A percentile compares a stretch with the other conserved stretches of the same genome.
phyloP scores from a whole-genome alignment of 192 early-diverging fungal genomes.

The Coemansia sp. region DNA sequence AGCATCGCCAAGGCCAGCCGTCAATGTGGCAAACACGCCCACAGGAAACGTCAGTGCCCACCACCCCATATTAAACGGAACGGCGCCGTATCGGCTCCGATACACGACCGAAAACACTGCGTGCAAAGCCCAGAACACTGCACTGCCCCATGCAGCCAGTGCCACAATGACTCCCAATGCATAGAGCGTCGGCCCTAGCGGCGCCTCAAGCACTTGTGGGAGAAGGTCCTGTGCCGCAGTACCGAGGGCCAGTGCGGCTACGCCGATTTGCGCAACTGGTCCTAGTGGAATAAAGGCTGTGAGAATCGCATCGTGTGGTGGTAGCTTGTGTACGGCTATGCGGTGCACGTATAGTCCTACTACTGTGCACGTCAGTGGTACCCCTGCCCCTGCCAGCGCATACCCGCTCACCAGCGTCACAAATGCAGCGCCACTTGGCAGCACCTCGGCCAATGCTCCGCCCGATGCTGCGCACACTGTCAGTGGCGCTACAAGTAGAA shows the following conservation, averaged over 20 bases:
- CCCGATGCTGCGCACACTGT: conserved; percentile 43
- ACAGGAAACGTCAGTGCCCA: conserved; percentile 54
- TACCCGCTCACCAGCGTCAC: conserved; percentile 22
- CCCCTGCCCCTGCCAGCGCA: conserved; percentile 45
- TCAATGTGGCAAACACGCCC: conserved; percentile 44
- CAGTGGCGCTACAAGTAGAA: conserved; percentile 50
- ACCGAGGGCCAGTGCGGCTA: conserved; percentile 14
- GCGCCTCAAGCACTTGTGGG: background rate
- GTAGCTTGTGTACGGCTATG: conserved; percentile 44
- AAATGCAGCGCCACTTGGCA: conserved; percentile 6
- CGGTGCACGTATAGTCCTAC: conserved; percentile 48
- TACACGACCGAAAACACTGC: conserved; percentile 36
- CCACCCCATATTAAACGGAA: conserved; percentile 54
- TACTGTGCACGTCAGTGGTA: conserved; percentile 37
- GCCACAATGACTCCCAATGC: conserved; percentile 14
- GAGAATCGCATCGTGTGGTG: conserved; percentile 40
- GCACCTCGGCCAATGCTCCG: conserved; percentile 22
- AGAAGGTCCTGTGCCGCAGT: conserved; percentile 5
- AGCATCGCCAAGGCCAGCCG: conserved; percentile 9
- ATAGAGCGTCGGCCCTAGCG: conserved; percentile 11
- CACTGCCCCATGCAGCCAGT: conserved; percentile 45
- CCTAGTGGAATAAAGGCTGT: conserved; percentile 53
- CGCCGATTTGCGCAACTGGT: conserved; percentile 49
- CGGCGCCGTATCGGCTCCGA: conserved; percentile 5
- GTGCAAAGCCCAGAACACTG: conserved; percentile 28